A percentile compares a stretch with the other conserved stretches of the same genome.
phyloP scores from a whole-genome alignment of 2,329 filamentous ascomycete genomes.

The Diaporthe helianthi region DNA sequence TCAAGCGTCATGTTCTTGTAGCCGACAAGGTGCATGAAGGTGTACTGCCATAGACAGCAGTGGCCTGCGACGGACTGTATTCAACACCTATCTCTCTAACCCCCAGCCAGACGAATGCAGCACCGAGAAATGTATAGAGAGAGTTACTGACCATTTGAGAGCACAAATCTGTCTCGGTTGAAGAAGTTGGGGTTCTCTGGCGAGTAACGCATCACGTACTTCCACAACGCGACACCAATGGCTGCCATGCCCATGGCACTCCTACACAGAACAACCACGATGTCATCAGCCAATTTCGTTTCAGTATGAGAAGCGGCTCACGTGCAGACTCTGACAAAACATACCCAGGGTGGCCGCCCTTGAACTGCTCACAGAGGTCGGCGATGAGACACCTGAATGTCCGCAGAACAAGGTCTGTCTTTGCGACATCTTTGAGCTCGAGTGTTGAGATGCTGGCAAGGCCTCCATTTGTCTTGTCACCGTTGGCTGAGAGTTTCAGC shows the following conservation, averaged over 20 bases:
- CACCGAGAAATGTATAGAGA: too few relatives aligned
- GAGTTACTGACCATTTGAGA: conserved; percentile 56
- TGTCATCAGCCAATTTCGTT: conserved; percentile 47
- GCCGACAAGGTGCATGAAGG: conserved; percentile 56
- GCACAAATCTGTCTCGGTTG: conserved; percentile 65
- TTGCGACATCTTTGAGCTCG: conserved; percentile 10
- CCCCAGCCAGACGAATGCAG: too few relatives aligned
- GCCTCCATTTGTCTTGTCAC: conserved; percentile 8
- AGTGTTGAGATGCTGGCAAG: neutral
- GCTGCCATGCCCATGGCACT: conserved; percentile 47
- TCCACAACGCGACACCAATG: conserved; percentile 56
- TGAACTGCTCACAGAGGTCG: conserved; percentile 74
- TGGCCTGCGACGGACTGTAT: conserved; percentile 45
- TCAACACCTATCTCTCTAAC: neutral
- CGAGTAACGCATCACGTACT: conserved; percentile 65
- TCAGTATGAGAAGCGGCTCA: neutral
- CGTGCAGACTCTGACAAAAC: conserved; percentile 32
- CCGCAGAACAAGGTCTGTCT: conserved; percentile 58
- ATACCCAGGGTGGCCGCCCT: conserved; percentile 72
- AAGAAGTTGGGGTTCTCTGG: conserved; percentile 60
- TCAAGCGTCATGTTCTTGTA: conserved; percentile 59
- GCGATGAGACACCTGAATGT: conserved; percentile 70
- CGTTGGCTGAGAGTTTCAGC: conserved; percentile 5
- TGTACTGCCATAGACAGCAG: conserved; percentile 58
- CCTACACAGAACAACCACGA: conserved; percentile 11